phyloP scores from a whole-genome alignment of 179 eudicot genomes.

The Drosera spatulata region DNA sequence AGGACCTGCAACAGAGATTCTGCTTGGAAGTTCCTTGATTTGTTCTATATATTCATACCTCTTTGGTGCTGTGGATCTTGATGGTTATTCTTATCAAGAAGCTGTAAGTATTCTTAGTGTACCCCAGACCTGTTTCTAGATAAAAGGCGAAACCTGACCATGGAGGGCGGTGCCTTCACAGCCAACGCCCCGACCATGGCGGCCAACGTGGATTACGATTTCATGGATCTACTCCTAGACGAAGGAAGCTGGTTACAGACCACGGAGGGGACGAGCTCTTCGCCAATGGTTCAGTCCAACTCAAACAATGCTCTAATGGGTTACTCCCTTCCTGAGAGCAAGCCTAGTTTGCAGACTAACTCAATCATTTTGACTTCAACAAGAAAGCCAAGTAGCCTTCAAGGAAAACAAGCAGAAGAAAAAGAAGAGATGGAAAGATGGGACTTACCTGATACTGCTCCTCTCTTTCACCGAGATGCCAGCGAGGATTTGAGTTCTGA shows the following conservation, averaged over 20 bases:
- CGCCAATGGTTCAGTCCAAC: conserved; percentile 28
- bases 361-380: conserved; percentile 19
- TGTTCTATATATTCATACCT: conserved; percentile 37
- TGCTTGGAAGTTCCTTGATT: conserved; percentile 35
- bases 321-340: conserved; percentile 13
- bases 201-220: conserved; percentile 39
- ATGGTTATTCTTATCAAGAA: not conserved
- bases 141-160: conserved; percentile 5
- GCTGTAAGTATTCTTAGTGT: not conserved
- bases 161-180: conserved; percentile 45
- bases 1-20: conserved; percentile 26
- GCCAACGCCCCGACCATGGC: conserved; percentile 24
- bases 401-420: not conserved
- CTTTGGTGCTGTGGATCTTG: conserved; percentile 46
- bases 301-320: conserved; percentile 15
- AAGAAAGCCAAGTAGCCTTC: conserved; percentile 12
- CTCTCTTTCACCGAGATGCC: conserved; percentile 11
- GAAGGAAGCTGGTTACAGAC: conserved; percentile 67
- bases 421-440: conserved; percentile 18
- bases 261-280: conserved; percentile 28
- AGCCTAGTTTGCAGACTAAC: conserved; percentile 24
- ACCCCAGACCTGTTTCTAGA: not conserved
- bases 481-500: conserved; percentile 21
- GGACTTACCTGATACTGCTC: conserved; percentile 6
- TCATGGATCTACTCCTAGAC: conserved; percentile 55